A percentile compares a stretch with the other conserved stretches of the same genome.
These are phyloP conservation scores for Bothriochloa decipiens DNA, from an alignment of 176 grass and related monocot species.

Conservation along the genomic window DNA sequence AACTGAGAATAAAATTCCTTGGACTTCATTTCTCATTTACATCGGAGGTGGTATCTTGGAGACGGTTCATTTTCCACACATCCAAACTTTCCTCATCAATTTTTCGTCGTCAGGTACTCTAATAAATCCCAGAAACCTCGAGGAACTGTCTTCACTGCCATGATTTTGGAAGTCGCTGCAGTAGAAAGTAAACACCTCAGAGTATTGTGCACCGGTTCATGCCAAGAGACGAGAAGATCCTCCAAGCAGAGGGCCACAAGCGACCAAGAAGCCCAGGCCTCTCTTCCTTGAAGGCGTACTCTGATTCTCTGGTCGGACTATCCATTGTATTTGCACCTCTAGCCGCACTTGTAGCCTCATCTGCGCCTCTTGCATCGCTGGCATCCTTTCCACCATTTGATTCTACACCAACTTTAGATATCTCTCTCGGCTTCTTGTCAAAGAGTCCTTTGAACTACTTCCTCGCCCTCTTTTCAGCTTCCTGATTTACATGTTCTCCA, in stretches of 20 bases:
- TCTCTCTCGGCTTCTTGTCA: slow-evolving; percentile 95
- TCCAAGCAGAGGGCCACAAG: slow-evolving; percentile 63
- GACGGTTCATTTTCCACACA: neutral
- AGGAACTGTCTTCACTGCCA: neutral
- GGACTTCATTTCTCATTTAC: too few relatives aligned
- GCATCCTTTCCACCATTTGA: slow-evolving; percentile 20
- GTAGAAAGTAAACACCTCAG: slow-evolving; percentile 32
- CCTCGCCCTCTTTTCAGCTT: slow-evolving; percentile 74
- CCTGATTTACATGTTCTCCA: slow-evolving; percentile 43
- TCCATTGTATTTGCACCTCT: slow-evolving; percentile 27
- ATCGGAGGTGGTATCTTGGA: too few relatives aligned
- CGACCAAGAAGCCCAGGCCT: slow-evolving; percentile 56
- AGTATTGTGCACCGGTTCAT: slow-evolving; percentile 83
- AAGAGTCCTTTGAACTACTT: slow-evolving; percentile 98
- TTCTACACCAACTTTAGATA: slow-evolving; percentile 61
- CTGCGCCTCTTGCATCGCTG: neutral
- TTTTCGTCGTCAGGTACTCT: neutral
- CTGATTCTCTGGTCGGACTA: neutral
- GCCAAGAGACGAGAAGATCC: slow-evolving; percentile 69
- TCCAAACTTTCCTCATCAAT: neutral
- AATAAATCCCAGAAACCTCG: neutral
- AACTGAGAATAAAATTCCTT: too few relatives aligned
- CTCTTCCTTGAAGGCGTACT: slow-evolving; percentile 61
- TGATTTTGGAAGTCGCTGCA: neutral
- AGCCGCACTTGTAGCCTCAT: slow-evolving; percentile 24